These are phyloP conservation scores for Tolypocladium paradoxum DNA, from an alignment of 2,329 filamentous ascomycete genomes.

Conservation along the genomic window DNA sequence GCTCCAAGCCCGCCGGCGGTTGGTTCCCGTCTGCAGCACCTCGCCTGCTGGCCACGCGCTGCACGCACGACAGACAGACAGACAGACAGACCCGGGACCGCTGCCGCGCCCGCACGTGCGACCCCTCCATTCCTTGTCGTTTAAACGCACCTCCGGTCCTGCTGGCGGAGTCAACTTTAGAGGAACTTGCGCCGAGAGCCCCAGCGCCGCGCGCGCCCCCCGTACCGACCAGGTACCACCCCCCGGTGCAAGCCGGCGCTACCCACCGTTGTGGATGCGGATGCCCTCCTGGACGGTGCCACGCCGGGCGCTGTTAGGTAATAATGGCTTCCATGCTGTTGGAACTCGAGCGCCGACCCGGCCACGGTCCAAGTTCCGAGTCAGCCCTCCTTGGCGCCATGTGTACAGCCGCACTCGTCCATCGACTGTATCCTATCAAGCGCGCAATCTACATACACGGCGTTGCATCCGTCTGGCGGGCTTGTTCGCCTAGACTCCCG, in stretches of 20 bases:
- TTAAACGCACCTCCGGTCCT: background rate
- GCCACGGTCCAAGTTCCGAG: background rate
- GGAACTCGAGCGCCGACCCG: background rate
- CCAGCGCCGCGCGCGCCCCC: background rate
- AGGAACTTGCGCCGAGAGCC: conserved; percentile 3
- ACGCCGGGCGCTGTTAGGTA: background rate
- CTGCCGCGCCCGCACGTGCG: background rate
- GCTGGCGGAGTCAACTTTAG: conserved; percentile 6
- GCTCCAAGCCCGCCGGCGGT: background rate
- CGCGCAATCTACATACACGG: no score
- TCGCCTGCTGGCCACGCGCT: background rate
- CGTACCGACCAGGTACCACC: background rate
- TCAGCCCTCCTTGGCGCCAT: background rate
- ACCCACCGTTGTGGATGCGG: background rate
- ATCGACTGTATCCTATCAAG: no score
- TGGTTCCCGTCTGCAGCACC: background rate
- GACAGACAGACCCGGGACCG: no score
- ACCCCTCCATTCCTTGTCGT: background rate
- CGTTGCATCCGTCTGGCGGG: background rate
- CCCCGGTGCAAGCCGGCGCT: conserved; percentile 1
- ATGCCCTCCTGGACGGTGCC: background rate
- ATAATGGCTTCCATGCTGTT: background rate
- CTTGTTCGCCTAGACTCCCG: background rate
- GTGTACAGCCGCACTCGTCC: no score
- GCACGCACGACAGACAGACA: background rate